A percentile compares a stretch with the other conserved stretches of the same genome.
These are phyloP conservation scores for Gossypium raimondii DNA, from an alignment of 345 rosid species.

Conservation along the genomic window DNA sequence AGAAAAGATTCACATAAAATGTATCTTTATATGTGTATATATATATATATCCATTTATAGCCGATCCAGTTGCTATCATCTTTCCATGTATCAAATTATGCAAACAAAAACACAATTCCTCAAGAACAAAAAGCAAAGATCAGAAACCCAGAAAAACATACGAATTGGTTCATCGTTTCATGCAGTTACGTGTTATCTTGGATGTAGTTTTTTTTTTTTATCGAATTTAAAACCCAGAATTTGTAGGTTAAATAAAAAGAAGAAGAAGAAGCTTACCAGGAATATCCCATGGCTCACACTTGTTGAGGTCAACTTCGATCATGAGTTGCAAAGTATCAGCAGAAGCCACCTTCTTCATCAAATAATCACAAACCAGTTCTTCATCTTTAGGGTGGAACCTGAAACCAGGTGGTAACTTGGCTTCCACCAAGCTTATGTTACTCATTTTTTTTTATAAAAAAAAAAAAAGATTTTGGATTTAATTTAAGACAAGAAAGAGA, in stretches of 20 bases:
- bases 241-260: neutral
- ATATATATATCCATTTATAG: neutral
- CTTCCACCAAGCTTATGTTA: conserved; percentile 68
- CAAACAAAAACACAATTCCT: neutral
- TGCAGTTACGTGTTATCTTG: too few relatives aligned
- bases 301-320: conserved; percentile 86
- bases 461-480: neutral
- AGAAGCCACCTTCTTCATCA: conserved; percentile 47
- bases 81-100: neutral
- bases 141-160: neutral
- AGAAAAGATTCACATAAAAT: neutral
- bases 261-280: conserved; percentile 52
- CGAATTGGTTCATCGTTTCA: neutral
- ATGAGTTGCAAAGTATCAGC: conserved; percentile 35
- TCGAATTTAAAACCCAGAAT: neutral
- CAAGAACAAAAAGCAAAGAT: neutral
- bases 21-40: neutral
- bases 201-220: too few relatives aligned
- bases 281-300: conserved; percentile 93
- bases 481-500: conserved; percentile 10
- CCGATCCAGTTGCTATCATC: neutral
- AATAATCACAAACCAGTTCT: conserved; percentile 84
- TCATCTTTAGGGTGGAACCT: conserved; percentile 89
- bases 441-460: conserved; percentile 25
- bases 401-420: conserved; percentile 82